Percentiles rank a stretch among this genome's conserved stretches.
These are phyloP conservation scores for Exsudoporus frostii DNA, from an alignment of 768 basidiomycete species.

Conservation along the genomic window DNA sequence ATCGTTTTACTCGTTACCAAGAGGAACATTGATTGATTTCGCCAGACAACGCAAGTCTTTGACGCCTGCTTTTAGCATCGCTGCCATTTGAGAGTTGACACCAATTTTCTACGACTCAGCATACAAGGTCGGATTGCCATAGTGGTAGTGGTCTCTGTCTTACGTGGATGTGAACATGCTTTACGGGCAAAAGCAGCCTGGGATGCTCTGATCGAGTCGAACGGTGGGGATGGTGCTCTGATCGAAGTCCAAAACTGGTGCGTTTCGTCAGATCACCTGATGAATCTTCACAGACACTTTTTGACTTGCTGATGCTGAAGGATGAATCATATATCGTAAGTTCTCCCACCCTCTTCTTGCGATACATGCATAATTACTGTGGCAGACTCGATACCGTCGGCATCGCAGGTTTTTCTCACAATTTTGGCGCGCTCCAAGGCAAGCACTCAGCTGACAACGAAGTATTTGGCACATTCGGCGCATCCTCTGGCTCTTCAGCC, in stretches of 20 bases:
- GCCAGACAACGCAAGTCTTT: conserved; percentile 37
- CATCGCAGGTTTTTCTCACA: neutral
- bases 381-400: neutral
- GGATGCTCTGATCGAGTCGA: neutral
- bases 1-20: neutral
- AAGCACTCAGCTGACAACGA: neutral
- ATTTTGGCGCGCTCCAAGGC: neutral
- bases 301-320: neutral
- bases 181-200: neutral
- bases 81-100: conserved; percentile 36
- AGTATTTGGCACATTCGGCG: neutral
- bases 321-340: neutral
- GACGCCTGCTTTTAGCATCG: conserved; percentile 37
- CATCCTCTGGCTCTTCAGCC: neutral
- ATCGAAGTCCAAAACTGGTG: neutral
- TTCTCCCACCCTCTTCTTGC: neutral
- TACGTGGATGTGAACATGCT: neutral
- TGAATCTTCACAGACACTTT: neutral
- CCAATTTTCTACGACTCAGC: conserved; percentile 38
- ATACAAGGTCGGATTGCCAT: conserved; percentile 6
- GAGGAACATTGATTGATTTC: neutral
- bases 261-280: neutral
- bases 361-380: neutral
- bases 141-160: neutral
- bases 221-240: too few species aligned